phyloP scores from a whole-genome alignment of 169 alveolate genomes.

The Babesia divergens region DNA sequence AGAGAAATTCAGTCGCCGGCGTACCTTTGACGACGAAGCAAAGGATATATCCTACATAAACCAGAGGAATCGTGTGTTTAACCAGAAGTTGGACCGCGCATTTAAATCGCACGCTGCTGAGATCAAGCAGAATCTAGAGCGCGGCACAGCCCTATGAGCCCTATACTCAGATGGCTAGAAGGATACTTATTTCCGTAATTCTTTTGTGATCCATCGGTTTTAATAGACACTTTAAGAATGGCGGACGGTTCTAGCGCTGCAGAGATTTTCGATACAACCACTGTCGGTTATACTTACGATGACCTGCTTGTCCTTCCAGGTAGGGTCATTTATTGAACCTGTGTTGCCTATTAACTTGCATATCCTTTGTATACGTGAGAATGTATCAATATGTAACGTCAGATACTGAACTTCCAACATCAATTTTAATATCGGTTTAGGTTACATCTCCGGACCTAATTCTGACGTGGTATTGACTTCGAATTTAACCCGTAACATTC shows the following conservation, averaged over 20 bases:
- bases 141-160: conserved; percentile 86
- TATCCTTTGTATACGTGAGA: background rate
- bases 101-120: conserved; percentile 82
- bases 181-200: background rate
- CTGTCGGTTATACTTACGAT: conserved; percentile 81
- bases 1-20: conserved; percentile 75
- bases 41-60: conserved; percentile 85
- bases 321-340: background rate
- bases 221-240: conserved; percentile 32
- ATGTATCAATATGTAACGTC: background rate
- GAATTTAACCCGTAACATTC: conserved; percentile 75
- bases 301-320: conserved; percentile 89
- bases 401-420: background rate
- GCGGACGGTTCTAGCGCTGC: conserved; percentile 77
- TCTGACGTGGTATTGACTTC: conserved; percentile 76
- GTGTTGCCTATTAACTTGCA: background rate
- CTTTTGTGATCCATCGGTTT: background rate
- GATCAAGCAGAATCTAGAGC: conserved; percentile 84
- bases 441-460: conserved; percentile 79
- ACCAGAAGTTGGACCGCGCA: conserved; percentile 82
- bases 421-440: conserved; percentile 19
- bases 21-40: conserved; percentile 81
- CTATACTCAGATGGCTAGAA: background rate
- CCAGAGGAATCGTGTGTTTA: conserved; percentile 83
- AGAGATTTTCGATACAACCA: conserved; percentile 64